Evolutionary conservation across 768 basidiomycete species (phyloP), one percentile per base, ranked within the genome.

Genomic region (Trametes gibbosa): DNA sequence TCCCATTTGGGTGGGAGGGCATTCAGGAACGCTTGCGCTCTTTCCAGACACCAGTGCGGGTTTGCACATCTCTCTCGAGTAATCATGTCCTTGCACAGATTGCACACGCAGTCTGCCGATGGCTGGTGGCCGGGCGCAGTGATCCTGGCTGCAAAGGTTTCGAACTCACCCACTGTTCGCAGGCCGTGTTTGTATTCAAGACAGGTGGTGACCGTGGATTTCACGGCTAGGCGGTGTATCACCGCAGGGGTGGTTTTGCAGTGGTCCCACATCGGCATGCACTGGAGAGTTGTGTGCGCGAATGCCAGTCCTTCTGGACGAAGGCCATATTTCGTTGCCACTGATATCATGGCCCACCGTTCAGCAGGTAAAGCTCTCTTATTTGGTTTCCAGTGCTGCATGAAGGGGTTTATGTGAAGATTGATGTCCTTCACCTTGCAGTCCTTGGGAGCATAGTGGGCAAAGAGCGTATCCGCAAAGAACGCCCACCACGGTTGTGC

Each of bases 401-500:
- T n/a, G 50, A 58, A 51, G 39, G 23, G 8, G 21, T 43, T 42
- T 2, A 23, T 50, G 1, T 19, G 2, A 4, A 3, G 5, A 14
- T 32, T 9, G 45, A 46, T 13, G 5, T 3, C 12, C 10, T n/a
- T n/a, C n/a, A n/a, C n/a, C n/a, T n/a, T n/a, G n/a, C n/a, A n/a
- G n/a, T n/a, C n/a, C n/a, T n/a, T n/a, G n/a, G n/a, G n/a, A n/a
- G n/a, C n/a, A n/a, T n/a, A n/a, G n/a, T n/a, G 23, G 2, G 25
- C 45, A 5, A 46, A 27, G 7, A 46, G 7, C 3, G 13, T 14
- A 14, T 63, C 62, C 14, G 48, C 58, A 5, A 63, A 16, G 16
- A 3, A 50, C n/a, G 62, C 62, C 62, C 62, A 63, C 40, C 17
- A 53, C 27, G 37, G 21, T 8, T 4, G n/a, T n/a, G n/a, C n/a